A percentile compares a stretch with the other conserved stretches of the same genome.
Conservation (phyloP, 2,329 filamentous ascomycete genomes). For the Cercospora sp. region DNA sequence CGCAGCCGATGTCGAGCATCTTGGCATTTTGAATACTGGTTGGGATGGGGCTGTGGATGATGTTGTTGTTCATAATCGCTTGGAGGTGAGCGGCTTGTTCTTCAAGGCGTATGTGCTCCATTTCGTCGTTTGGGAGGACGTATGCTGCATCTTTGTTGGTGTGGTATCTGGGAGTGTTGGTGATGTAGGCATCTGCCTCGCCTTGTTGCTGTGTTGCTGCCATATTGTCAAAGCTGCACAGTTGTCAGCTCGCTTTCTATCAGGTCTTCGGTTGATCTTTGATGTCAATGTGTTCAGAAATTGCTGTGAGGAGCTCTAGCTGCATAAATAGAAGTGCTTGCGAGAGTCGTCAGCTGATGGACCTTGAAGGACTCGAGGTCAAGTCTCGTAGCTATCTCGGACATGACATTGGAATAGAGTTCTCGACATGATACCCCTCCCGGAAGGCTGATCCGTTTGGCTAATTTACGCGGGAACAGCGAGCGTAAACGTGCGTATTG, state of each 20-base stretch:
- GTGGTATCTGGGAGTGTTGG: constrained; percentile 16
- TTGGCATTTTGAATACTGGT: background rate
- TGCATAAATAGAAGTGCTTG: background rate
- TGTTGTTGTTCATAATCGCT: constrained; percentile 27
- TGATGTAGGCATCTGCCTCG: constrained; percentile 8
- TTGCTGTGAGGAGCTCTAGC: background rate
- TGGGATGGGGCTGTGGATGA: constrained; percentile 28
- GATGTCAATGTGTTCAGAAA: background rate
- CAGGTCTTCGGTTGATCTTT: too few relatives aligned
- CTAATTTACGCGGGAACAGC: background rate
- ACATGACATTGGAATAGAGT: constrained; percentile 3
- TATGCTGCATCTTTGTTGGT: constrained; percentile 19
- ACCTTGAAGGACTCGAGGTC: background rate
- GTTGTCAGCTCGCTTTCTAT: background rate
- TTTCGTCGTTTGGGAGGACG: constrained; percentile 22
- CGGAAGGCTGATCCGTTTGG: background rate
- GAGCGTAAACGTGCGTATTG: background rate
- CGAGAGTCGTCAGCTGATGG: background rate
- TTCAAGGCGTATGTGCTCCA: constrained; percentile 30
- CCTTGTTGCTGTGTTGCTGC: background rate
- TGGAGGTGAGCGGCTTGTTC: constrained; percentile 25
- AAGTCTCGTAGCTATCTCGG: background rate
- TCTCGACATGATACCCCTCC: background rate
- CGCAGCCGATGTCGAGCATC: constrained; percentile 34
- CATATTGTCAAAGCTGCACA: background rate